Conservation (phyloP, 306 rosid genomes). For the Vachellia collinsii region DNA sequence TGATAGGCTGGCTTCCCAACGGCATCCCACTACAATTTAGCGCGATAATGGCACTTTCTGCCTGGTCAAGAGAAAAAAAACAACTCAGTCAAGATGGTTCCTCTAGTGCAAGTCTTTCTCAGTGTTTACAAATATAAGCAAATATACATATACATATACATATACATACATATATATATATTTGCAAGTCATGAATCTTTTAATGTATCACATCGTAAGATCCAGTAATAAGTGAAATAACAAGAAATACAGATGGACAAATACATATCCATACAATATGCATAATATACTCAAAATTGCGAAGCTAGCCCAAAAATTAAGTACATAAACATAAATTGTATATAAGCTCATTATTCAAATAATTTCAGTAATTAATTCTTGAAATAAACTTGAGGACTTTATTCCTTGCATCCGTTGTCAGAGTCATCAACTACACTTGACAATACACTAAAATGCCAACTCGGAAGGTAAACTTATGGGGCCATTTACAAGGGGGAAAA, state of each 20-base stretch:
- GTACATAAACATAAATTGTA: background rate
- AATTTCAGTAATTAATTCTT: background rate
- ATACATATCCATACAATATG: background rate
- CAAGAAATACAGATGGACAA: background rate
- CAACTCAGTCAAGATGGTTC: constrained; percentile 13
- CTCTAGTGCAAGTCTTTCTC: constrained; percentile 24
- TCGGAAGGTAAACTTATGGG: background rate
- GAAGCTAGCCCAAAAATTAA: background rate
- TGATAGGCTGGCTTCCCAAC: constrained; percentile 85
- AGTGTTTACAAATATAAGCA: background rate
- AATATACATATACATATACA: no score
- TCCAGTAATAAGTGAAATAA: background rate
- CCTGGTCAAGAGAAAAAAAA: constrained; percentile 57
- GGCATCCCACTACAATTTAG: constrained; percentile 92
- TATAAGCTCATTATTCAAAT: background rate
- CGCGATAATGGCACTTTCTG: constrained; percentile 91
- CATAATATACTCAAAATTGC: background rate
- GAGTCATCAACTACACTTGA: background rate
- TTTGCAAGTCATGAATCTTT: background rate
- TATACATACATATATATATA: background rate
- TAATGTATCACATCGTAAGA: background rate
- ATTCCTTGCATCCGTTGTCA: no score
- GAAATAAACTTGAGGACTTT: background rate
- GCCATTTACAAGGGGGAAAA: background rate
- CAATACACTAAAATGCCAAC: background rate